A percentile compares a stretch with the other conserved stretches of the same genome.
These are phyloP conservation scores for Ganoderma resinaceum DNA, from an alignment of 1,284 basidiomycete species.

Conservation along the genomic window DNA sequence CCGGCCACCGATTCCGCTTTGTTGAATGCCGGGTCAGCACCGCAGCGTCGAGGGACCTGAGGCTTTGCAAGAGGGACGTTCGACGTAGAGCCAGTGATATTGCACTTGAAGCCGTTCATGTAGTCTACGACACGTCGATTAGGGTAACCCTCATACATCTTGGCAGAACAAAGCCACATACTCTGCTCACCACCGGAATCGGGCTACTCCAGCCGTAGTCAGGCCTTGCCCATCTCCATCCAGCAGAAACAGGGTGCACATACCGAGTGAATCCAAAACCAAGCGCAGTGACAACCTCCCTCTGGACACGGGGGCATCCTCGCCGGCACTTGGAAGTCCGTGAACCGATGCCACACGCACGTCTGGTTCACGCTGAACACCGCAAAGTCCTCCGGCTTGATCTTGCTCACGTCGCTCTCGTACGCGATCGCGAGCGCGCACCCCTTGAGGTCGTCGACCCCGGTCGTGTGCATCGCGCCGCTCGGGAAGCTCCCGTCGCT, in stretches of 20 bases:
- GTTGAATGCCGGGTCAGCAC: constrained; percentile 51
- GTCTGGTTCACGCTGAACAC: constrained; percentile 78
- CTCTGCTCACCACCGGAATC: constrained; percentile 56
- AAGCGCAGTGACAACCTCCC: constrained; percentile 72
- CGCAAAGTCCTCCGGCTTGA: constrained; percentile 71
- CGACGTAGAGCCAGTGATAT: constrained; percentile 63
- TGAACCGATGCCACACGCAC: constrained; percentile 73
- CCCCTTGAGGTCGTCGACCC: constrained; percentile 61
- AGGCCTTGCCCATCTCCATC: neutral
- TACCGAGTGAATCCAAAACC: constrained; percentile 75
- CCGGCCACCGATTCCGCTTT: constrained; percentile 50
- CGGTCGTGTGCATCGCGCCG: constrained; percentile 59
- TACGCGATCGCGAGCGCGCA: constrained; percentile 78
- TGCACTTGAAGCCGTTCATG: constrained; percentile 80
- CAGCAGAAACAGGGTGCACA: constrained; percentile 26
- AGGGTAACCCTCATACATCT: neutral
- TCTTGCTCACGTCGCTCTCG: constrained; percentile 57
- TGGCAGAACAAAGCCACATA: constrained; percentile 31
- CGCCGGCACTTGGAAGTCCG: constrained; percentile 68
- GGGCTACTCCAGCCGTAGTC: constrained; percentile 29
- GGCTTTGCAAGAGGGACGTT: constrained; percentile 57
- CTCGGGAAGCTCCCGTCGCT: constrained; percentile 38
- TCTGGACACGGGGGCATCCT: constrained; percentile 74
- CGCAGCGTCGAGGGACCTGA: constrained; percentile 61
- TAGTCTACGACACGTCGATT: constrained; percentile 51